phyloP scores from a whole-genome alignment of 78 protist genomes.

The Monosiga brevicollis region DNA sequence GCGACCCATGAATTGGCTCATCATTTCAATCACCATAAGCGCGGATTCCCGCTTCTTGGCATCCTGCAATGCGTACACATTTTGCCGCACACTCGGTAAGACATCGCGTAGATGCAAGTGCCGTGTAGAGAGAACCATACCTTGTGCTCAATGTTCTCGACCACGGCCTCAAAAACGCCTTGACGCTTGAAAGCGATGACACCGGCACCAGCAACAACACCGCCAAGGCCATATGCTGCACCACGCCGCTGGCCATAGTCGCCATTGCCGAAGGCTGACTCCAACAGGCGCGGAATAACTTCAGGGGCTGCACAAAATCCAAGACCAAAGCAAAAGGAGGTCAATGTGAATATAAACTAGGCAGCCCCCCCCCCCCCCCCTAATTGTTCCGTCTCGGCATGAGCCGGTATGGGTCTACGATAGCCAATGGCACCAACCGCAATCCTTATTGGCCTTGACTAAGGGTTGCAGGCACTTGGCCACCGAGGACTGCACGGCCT shows the following conservation, averaged over 20 bases:
- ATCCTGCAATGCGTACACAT: too few species aligned
- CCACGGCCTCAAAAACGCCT: slow-evolving; percentile 44
- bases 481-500: slow-evolving; percentile 53
- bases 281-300: background rate
- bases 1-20: slow-evolving; percentile 58
- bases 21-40: slow-evolving; percentile 57
- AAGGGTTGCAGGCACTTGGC: slow-evolving; percentile 37
- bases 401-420: too few species aligned
- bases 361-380: background rate
- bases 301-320: background rate
- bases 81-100: too few species aligned
- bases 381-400: too few species aligned
- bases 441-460: background rate
- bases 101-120: too few species aligned
- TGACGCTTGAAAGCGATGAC: slow-evolving; percentile 55
- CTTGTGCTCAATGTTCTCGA: slow-evolving; percentile 30
- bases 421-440: background rate
- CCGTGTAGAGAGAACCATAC: too few species aligned
- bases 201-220: slow-evolving; percentile 75
- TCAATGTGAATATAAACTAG: too few species aligned
- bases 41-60: slow-evolving; percentile 62
- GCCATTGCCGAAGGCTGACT: background rate
- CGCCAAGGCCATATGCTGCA: slow-evolving; percentile 84
- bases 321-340: background rate
- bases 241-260: slow-evolving; percentile 56